phyloP scores from a whole-genome alignment of 352 stramenopile genomes.

The Phytopythium cucurbitacearum region DNA sequence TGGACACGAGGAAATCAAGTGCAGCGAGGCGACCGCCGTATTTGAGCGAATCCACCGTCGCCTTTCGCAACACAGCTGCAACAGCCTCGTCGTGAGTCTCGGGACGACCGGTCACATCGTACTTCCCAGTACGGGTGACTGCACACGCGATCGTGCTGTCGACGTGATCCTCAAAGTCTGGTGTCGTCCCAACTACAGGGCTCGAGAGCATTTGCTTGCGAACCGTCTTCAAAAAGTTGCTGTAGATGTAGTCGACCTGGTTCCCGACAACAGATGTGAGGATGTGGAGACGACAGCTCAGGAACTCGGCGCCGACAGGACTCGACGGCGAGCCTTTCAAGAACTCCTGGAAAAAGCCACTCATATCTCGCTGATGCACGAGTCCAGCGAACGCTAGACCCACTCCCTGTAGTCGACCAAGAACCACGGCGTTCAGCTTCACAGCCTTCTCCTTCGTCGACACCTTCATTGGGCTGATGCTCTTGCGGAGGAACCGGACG shows the following conservation, averaged over 20 bases:
- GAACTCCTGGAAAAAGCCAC: slow-evolving; percentile 45
- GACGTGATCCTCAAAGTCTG: slow-evolving; percentile 46
- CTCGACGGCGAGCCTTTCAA: slow-evolving; percentile 19
- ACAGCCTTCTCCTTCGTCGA: slow-evolving; percentile 50
- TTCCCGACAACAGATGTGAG: slow-evolving; percentile 29
- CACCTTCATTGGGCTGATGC: slow-evolving; percentile 41
- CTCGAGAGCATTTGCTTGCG: slow-evolving; percentile 22
- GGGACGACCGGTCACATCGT: slow-evolving; percentile 22
- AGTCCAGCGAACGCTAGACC: slow-evolving; percentile 47
- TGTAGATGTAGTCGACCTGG: slow-evolving; percentile 46
- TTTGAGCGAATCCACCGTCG: slow-evolving; percentile 43
- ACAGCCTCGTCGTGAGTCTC: slow-evolving; percentile 43
- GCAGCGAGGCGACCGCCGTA: slow-evolving; percentile 41
- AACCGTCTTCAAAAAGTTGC: slow-evolving; percentile 34
- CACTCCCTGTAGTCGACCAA: slow-evolving; percentile 45
- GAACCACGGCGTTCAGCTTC: slow-evolving; percentile 40
- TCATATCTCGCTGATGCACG: slow-evolving; percentile 57
- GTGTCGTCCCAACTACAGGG: slow-evolving; percentile 5
- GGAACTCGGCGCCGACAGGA: slow-evolving; percentile 29
- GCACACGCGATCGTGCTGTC: slow-evolving; percentile 49
- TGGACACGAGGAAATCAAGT: slow-evolving; percentile 53
- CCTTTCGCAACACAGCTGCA: slow-evolving; percentile 25
- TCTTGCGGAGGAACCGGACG: slow-evolving; percentile 54
- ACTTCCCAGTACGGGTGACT: slow-evolving; percentile 29
- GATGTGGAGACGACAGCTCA: slow-evolving; percentile 32